Conservation (phyloP, 768 basidiomycete genomes). For the Agaricus blazei region DNA sequence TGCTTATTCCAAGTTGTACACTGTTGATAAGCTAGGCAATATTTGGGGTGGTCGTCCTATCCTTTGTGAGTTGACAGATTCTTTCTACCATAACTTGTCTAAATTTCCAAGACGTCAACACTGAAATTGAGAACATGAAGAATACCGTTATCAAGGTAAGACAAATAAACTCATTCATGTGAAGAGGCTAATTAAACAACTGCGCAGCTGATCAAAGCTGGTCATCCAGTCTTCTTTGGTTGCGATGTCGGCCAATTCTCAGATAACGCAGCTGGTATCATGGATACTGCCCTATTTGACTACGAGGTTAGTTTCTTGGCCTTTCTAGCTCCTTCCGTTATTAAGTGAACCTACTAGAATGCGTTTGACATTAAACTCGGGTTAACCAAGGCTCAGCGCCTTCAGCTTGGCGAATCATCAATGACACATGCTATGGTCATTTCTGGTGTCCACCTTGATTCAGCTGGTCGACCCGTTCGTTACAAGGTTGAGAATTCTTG, state of each 20-base stretch:
- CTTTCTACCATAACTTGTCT: background rate
- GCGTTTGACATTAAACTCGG: constrained; percentile 81
- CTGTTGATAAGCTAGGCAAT: constrained; percentile 90
- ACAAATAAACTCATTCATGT: background rate
- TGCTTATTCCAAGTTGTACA: constrained; percentile 75
- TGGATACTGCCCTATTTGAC: constrained; percentile 82
- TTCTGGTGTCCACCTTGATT: constrained; percentile 84
- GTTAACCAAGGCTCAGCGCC: constrained; percentile 80
- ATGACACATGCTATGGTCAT: constrained; percentile 99
- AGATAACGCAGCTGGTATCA: constrained; percentile 65
- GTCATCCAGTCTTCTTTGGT: constrained; percentile 91
- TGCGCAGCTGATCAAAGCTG: constrained; percentile 69
- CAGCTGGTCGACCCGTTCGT: constrained; percentile 67
- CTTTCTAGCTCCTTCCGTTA: background rate
- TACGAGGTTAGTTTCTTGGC: constrained; percentile 54
- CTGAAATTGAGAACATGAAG: constrained; percentile 78
- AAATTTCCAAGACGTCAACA: constrained; percentile 74
- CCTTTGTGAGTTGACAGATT: constrained; percentile 50
- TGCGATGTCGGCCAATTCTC: constrained; percentile 93
- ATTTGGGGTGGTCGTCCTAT: constrained; percentile 85
- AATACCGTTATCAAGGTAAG: constrained; percentile 66
- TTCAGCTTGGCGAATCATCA: constrained; percentile 75
- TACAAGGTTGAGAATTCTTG: constrained; percentile 98
- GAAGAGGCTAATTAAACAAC: background rate
- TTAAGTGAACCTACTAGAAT: constrained; percentile 33